Base-by-base conservation (phyloP, 352 stramenopile genomes). In the Pythium pectinolyticum region DNA sequence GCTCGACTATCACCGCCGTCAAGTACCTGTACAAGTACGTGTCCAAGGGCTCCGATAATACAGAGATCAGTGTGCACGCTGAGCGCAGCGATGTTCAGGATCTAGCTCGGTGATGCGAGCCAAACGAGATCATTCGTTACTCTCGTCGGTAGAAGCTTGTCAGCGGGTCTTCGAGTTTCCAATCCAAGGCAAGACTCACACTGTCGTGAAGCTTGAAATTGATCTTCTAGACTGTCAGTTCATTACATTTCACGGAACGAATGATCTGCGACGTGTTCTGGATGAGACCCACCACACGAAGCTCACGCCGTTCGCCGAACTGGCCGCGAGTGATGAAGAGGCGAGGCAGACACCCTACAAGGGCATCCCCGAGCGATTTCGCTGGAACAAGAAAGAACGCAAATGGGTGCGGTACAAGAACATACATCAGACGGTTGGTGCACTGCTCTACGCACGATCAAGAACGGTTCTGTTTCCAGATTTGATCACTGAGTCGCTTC, bases 11-110 rank as follows among this genome's bases (percentile, higher is more conserved):
- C 20, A 15, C 32, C 7, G 69, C 72, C 1, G 30, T 84, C 19
- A 85, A 86, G 66, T 86, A 89, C 57, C 31, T 92, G 1, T 77
- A 79, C 70, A 74, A 78, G 47, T 88, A 92, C 51, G 64, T 84
- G 2, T 83, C 79, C 63, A 89, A 87, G 22, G 51, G 51, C 6
- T 35, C 31, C 12, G 51, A 59, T 59, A n/a, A n/a, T n/a, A n/a
- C n/a, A n/a, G n/a, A n/a, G n/a, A n/a, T n/a, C n/a, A n/a, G n/a
- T n/a, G n/a, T n/a, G n/a, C n/a, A n/a, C n/a, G n/a, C n/a, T 35
- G 51, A 39, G 34, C 49, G 27, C 19, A 17, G 76, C 0, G 59
- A 51, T 4, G 70, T 45, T 5, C 45, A 70, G 0, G 78, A 75
- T 47, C 63, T 84, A 41, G n/a, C n/a, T n/a, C n/a, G n/a, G n/a